Percentiles rank a stretch among this genome's conserved stretches.
Conservation (phyloP, 78 protist genomes). For the Polysphondylium violaceum region DNA sequence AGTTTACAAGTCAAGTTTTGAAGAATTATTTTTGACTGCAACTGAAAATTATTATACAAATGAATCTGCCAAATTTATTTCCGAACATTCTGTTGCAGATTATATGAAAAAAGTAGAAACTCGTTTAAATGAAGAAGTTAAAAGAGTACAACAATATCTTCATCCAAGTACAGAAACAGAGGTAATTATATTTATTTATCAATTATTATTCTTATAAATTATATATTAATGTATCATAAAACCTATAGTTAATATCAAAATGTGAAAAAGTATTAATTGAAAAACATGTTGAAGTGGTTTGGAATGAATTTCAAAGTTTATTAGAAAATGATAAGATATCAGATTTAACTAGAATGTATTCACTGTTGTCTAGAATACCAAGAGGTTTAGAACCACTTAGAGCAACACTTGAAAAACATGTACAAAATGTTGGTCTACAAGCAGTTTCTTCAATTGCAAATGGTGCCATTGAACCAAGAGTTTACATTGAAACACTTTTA, state of each 20-base stretch:
- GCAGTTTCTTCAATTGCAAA: slow-evolving; percentile 71
- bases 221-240: too few species aligned
- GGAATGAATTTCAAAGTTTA: slow-evolving; percentile 67
- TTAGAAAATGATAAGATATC: slow-evolving; percentile 74
- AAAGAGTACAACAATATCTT: slow-evolving; percentile 81
- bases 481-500: slow-evolving; percentile 84
- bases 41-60: slow-evolving; percentile 84
- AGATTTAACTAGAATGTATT: slow-evolving; percentile 84
- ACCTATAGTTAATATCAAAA: slow-evolving; percentile 27
- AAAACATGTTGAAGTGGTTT: slow-evolving; percentile 63
- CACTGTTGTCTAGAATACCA: slow-evolving; percentile 79
- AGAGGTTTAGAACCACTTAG: slow-evolving; percentile 85
- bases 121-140: slow-evolving; percentile 84
- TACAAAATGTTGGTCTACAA: slow-evolving; percentile 79
- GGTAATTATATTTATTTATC: neutral
- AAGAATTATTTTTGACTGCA: slow-evolving; percentile 80
- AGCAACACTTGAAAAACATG: slow-evolving; percentile 83
- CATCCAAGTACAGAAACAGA: slow-evolving; percentile 65
- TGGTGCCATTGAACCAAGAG: slow-evolving; percentile 79
- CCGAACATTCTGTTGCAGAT: slow-evolving; percentile 83
- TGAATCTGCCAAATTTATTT: slow-evolving; percentile 80
- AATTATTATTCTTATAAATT: neutral
- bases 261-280: slow-evolving; percentile 83
- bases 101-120: slow-evolving; percentile 89
- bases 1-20: slow-evolving; percentile 82